Evolutionary conservation across 163 green algal species (phyloP).

Genomic region (Smithsoniella earleae): DNA sequence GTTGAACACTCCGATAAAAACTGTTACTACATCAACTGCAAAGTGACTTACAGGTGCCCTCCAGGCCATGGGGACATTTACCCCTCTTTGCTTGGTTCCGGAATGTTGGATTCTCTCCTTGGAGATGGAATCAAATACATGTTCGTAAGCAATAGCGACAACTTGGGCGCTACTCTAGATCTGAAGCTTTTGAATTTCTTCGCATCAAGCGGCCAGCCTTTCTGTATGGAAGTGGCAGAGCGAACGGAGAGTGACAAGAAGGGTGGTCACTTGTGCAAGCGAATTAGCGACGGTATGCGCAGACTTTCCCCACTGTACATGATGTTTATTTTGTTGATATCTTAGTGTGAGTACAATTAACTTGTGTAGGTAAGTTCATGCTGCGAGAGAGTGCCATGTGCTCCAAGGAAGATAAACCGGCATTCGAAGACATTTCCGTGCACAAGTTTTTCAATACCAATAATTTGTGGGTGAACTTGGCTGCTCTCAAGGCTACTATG

Average conservation of each 20-base stretch:
- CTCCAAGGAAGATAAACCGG: constrained; percentile 73
- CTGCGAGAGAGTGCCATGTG: constrained; percentile 82
- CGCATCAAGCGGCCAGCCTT: constrained; percentile 58
- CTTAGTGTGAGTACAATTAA: no score
- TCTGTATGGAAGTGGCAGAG: constrained; percentile 86
- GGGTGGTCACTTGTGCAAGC: constrained; percentile 76
- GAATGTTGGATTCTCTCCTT: constrained; percentile 73
- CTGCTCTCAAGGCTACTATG: constrained; percentile 39
- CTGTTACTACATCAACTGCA: no score
- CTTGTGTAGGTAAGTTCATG: constrained; percentile 65
- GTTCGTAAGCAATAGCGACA: constrained; percentile 92
- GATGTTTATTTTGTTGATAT: no score
- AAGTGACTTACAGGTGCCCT: constrained; percentile 55
- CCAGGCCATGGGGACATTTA: constrained; percentile 93
- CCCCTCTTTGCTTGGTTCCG: constrained; percentile 73
- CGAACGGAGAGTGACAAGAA: constrained; percentile 87
- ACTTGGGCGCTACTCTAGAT: constrained; percentile 85
- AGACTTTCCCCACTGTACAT: no score
- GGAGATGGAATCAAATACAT: constrained; percentile 63
- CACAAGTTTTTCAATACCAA: constrained; percentile 96
- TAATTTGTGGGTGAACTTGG: constrained; percentile 86
- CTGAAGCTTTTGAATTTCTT: constrained; percentile 80
- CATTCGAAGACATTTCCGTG: constrained; percentile 75
- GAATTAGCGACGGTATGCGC: constrained; percentile 42
- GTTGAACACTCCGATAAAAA: no score